Base-by-base conservation (phyloP, 805 yeast species). In the Candida lessepsii region DNA sequence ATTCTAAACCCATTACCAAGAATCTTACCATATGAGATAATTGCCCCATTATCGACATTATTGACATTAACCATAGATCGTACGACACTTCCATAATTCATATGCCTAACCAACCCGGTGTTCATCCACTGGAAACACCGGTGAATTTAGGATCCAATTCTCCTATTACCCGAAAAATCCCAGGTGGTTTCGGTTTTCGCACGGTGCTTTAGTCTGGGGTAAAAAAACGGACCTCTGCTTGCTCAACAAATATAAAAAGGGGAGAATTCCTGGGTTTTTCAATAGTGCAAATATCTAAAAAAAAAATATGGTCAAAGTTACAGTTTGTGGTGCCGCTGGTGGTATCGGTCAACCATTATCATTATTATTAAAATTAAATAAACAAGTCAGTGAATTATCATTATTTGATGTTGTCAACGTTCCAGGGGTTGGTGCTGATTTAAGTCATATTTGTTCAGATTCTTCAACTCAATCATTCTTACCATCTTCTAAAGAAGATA, bases 281-380 rank as follows among this genome's bases (percentile, higher is more conserved):
- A n/a, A n/a, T n/a, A n/a, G n/a, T 33, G 5, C 19, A 13, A 11
- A 33, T 16, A 24, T 21, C 19, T n/a, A 30, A 11, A 35, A 40
- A 34, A n/a, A n/a, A n/a, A n/a, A n/a, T n/a, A 69, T 69, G 74
- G 73, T 69, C 41, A 88, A 87, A 72, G 95, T 86, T 39, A 76
- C 95, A 41, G 89, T 88, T 45, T 73, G 83, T 39, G 96, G 96
- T 50, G 96, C 96, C 43, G 89, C 91, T 40, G 96, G 96, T 54
- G 96, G 96, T 46, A 88, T 88, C 58, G 96, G 96, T 41, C 96
- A 89, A 72, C 95, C 96, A 30, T 73, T 88, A 46, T 86, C 96
- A 10, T 77, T 89, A 40, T 73, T 88, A 48, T 71, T 88, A 52
- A 88, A 88, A 65, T 69, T 87, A 45, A 78, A 80, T 52, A 79